phyloP scores from a whole-genome alignment of 164 flowering plant genomes.

The Piper betle region DNA sequence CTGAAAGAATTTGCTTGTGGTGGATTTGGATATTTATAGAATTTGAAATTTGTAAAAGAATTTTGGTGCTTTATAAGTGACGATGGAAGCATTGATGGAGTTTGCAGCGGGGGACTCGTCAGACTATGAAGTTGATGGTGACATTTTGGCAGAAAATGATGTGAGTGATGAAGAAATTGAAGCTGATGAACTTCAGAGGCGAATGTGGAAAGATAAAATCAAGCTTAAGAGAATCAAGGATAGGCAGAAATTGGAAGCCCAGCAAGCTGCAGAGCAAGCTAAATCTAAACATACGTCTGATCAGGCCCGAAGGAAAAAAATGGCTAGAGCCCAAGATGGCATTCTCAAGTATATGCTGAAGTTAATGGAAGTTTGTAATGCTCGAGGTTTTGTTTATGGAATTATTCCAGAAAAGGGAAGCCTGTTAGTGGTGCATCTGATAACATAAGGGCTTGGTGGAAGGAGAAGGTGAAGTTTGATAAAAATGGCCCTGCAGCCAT shows the following conservation, averaged over 20 bases:
- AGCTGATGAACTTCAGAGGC: conserved; percentile 24
- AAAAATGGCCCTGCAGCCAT: conserved; percentile 60
- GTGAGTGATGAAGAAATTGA: conserved; percentile 42
- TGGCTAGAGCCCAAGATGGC: conserved; percentile 62
- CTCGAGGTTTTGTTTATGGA: conserved; percentile 62
- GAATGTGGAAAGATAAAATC: conserved; percentile 37
- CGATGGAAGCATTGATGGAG: conserved; percentile 12
- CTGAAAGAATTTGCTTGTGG: neutral
- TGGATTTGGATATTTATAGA: neutral
- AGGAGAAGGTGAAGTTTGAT: conserved; percentile 58
- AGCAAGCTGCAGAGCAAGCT: conserved; percentile 12
- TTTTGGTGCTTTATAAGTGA: neutral
- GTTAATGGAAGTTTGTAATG: conserved; percentile 59
- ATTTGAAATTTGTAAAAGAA: neutral
- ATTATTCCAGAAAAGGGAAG: conserved; percentile 62
- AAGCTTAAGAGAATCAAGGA: conserved; percentile 27
- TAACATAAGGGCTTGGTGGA: conserved; percentile 62
- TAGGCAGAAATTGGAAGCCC: conserved; percentile 19
- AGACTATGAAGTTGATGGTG: conserved; percentile 24
- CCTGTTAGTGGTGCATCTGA: conserved; percentile 70
- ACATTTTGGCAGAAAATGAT: conserved; percentile 21
- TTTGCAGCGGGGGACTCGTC: conserved; percentile 13
- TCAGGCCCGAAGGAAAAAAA: conserved; percentile 27
- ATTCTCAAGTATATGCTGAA: conserved; percentile 56
- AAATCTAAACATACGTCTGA: conserved; percentile 16